Conservation (phyloP, 352 stramenopile genomes). For the Phytophthora palmivora region DNA sequence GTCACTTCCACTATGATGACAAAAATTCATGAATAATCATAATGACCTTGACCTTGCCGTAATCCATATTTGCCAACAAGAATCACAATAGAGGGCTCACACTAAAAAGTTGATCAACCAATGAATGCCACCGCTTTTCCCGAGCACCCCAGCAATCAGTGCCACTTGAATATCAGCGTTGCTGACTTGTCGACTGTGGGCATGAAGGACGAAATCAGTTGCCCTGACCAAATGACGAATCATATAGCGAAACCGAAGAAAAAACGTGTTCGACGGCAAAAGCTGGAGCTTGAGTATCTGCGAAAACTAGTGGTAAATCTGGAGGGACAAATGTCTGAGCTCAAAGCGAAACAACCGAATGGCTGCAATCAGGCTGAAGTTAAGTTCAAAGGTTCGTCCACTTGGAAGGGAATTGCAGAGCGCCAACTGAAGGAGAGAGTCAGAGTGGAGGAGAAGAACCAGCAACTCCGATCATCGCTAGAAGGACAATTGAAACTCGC, state of each 20-base stretch:
- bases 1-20: constrained; percentile 11
- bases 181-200: too few relatives aligned
- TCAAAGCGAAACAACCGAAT: constrained; percentile 21
- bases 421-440: constrained; percentile 33
- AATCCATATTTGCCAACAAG: not conserved
- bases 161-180: not conserved
- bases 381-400: not conserved
- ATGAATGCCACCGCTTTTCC: not conserved
- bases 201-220: too few relatives aligned
- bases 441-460: constrained; percentile 42
- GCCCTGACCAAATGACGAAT: not conserved
- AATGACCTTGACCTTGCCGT: not conserved
- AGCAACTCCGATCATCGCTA: constrained; percentile 31
- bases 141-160: not conserved
- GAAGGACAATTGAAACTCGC: constrained; percentile 46
- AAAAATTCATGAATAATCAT: constrained; percentile 11
- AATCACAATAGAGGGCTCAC: too few relatives aligned
- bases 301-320: constrained; percentile 39
- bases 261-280: constrained; percentile 44
- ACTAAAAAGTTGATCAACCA: not conserved
- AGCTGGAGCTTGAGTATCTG: constrained; percentile 45
- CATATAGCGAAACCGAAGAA: constrained; percentile 32
- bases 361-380: not conserved
- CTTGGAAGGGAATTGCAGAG: constrained; percentile 44
- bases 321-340: constrained; percentile 29